Evolutionary conservation across 495 filamentous ascomycete genomes (phyloP).

Genomic region (Cercophora scortea): DNA sequence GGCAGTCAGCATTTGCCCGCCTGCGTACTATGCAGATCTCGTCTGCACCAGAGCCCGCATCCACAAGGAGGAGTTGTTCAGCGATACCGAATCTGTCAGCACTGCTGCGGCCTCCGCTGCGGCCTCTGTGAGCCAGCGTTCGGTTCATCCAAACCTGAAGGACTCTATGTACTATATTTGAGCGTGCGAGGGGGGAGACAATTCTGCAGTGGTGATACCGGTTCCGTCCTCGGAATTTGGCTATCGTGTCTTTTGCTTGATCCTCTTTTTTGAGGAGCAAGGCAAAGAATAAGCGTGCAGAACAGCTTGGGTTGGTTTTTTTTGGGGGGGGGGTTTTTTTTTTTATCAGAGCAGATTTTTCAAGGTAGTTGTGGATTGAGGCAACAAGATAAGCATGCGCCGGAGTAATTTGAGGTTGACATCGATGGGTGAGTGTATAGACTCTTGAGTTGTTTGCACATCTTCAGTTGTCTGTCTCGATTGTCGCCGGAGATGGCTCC

Average conservation of each 20-base stretch:
- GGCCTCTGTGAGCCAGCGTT: neutral
- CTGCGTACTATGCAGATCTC: slow-evolving; percentile 77
- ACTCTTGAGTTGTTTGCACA: too few relatives aligned
- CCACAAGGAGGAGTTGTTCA: slow-evolving; percentile 54
- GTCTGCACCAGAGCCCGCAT: slow-evolving; percentile 62
- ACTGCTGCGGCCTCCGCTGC: neutral
- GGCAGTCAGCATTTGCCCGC: slow-evolving; percentile 70
- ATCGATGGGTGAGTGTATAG: too few relatives aligned
- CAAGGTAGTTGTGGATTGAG: too few relatives aligned
- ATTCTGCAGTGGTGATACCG: neutral
- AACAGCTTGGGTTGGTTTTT: too few relatives aligned
- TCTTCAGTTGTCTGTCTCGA: too few relatives aligned
- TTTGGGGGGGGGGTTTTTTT: too few relatives aligned
- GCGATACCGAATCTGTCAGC: slow-evolving; percentile 19
- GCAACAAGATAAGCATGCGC: too few relatives aligned
- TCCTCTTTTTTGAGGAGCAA: too few relatives aligned
- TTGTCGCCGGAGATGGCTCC: too few relatives aligned
- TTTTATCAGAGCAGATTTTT: too few relatives aligned
- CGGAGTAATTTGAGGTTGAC: too few relatives aligned
- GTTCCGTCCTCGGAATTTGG: neutral
- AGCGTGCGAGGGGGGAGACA: neutral
- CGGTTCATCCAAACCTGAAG: slow-evolving; percentile 43
- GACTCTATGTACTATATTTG: slow-evolving; percentile 77
- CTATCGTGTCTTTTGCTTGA: neutral
- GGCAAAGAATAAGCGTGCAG: too few relatives aligned